Evolutionary conservation across 179 eudicot genomes (phyloP).

Genomic region (Carnegiea gigantea): DNA sequence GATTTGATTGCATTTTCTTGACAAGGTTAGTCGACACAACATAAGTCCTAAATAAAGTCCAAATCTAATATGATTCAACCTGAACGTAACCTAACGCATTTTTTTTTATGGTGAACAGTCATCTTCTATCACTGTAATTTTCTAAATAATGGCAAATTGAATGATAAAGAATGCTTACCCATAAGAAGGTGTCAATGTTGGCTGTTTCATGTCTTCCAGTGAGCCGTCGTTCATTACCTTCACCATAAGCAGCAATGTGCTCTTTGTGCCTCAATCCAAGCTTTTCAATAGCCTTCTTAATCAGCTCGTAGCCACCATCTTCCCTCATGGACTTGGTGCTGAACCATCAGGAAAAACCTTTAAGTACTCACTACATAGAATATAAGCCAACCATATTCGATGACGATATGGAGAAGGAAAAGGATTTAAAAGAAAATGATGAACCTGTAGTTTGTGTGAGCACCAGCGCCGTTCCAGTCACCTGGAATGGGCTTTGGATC

Average conservation of each 20-base stretch:
- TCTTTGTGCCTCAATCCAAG: conserved; percentile 80
- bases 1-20: too few species aligned
- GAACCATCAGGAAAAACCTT: conserved; percentile 5
- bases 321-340: conserved; percentile 93
- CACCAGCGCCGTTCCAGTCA: conserved; percentile 99
- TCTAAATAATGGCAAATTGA: too few species aligned
- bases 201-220: conserved; percentile 96
- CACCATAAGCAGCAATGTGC: conserved; percentile 96
- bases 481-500: conserved; percentile 97
- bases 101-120: too few species aligned
- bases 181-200: conserved; percentile 67
- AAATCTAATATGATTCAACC: too few species aligned
- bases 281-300: conserved; percentile 84
- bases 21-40: too few species aligned
- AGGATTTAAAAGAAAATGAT: too few species aligned
- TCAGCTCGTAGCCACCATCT: conserved; percentile 83
- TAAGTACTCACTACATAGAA: neutral
- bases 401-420: neutral
- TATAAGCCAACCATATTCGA: neutral
- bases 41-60: too few species aligned
- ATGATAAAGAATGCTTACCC: conserved; percentile 51
- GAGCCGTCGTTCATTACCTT: conserved; percentile 94
- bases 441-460: conserved; percentile 93
- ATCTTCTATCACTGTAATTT: too few species aligned
- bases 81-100: too few species aligned